phyloP scores from a whole-genome alignment of 2,329 filamentous ascomycete species.

The Penicillium sp. region DNA sequence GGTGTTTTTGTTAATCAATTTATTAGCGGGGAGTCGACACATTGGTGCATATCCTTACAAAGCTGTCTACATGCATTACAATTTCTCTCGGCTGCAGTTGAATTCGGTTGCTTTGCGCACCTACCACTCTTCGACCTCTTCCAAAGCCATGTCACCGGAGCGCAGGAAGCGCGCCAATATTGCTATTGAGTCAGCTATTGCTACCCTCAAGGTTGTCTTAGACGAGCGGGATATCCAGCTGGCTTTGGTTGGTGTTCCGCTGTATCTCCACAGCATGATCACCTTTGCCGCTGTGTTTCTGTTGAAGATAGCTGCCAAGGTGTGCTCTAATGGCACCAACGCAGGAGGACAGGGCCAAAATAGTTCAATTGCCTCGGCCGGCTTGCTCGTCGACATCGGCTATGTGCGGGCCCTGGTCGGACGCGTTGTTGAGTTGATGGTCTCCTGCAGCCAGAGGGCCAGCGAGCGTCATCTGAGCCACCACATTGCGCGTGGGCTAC shows the following conservation, averaged over 20 bases:
- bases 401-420: constrained; percentile 38
- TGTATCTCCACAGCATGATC: constrained; percentile 50
- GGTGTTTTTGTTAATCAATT: constrained; percentile 1
- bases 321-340: constrained; percentile 32
- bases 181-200: constrained; percentile 44
- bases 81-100: constrained; percentile 53
- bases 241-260: constrained; percentile 44
- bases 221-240: constrained; percentile 46
- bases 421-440: constrained; percentile 39
- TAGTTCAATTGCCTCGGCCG: constrained; percentile 40
- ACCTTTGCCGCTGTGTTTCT: constrained; percentile 49
- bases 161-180: constrained; percentile 47
- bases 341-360: constrained; percentile 36
- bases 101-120: constrained; percentile 52
- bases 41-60: constrained; percentile 52
- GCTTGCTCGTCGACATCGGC: constrained; percentile 34
- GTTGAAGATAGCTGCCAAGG: constrained; percentile 45
- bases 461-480: constrained; percentile 44
- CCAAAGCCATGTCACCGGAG: constrained; percentile 44
- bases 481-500: constrained; percentile 40
- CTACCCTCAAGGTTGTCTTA: constrained; percentile 43
- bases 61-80: constrained; percentile 51
- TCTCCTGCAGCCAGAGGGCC: constrained; percentile 38
- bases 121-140: constrained; percentile 40
- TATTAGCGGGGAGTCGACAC: constrained; percentile 46